Evolutionary conservation across 163 green algal genomes (phyloP), one percentile per base, ranked within the genome.

Genomic region (Scenedesmus sp.): DNA sequence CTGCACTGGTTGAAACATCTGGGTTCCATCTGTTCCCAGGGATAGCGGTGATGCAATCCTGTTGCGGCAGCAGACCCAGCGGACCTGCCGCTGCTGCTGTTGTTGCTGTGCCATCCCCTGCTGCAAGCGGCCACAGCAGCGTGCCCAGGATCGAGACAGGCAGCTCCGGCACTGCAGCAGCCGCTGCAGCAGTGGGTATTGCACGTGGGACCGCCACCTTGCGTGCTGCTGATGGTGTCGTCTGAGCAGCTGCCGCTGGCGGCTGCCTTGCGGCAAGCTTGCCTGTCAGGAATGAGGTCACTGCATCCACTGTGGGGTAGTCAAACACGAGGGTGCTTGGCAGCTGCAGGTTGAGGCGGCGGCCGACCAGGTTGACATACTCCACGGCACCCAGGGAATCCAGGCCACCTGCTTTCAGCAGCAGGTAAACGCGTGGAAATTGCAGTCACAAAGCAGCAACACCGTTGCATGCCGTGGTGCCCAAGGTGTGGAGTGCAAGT

Each of bases 321-420:
- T 97, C 96, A 86, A 97, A 97, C 33, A 97, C 87, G 44, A 99
- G 89, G 0, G 96, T 98, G 78, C 91, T 87, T 3, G 97, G 96
- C 83, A 98, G 93, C 9, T 92, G 89, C 46, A 97, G 20, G 46
- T 89, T 92, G 24, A 98, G 93, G 15, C 89, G 90, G 2, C 91
- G 84, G 53, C 94, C 83, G 18, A 99, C 86, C 22, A 96, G 93
- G 93, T 98, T 98, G 37, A 96, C 93, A 87, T 98, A 96, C 94
- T 99, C 97, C 5, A 98, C 97, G 20, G 97, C 97, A 1, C 95
- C 96, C 61, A 99, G 93, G 43, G 96, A 98, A 91, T 99, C 97
- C 83, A 99, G 91, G 35, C 97, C 97, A 83, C 88, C 88, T 89
- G 88, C 18, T 37, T 59, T 42, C 78, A 84, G 44, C 78, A 84